Evolutionary conservation across 306 rosid species (phyloP).

Genomic region (Oxytropis ochrocephala): DNA sequence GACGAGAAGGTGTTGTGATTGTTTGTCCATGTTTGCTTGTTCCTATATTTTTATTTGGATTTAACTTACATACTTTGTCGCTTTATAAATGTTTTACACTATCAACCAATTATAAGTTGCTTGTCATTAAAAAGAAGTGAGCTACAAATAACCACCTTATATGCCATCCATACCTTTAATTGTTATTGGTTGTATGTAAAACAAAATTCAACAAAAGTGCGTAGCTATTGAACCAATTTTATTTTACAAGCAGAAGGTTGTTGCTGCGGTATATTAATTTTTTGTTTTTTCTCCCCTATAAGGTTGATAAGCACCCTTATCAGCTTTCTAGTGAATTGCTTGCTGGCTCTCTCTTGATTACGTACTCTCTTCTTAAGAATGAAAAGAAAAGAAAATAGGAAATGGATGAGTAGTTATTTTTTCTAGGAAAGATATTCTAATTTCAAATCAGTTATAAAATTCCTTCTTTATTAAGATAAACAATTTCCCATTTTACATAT

Average conservation of each 20-base stretch:
- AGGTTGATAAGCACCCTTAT: not conserved
- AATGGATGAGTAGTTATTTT: not conserved
- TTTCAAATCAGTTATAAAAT: not conserved
- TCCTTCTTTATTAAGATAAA: not conserved
- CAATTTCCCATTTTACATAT: not conserved
- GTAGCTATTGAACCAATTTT: no score
- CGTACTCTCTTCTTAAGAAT: not conserved
- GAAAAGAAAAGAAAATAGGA: not conserved
- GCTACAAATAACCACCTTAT: no score
- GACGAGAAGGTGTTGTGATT: constrained; percentile 65
- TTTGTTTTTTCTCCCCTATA: not conserved
- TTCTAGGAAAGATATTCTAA: not conserved
- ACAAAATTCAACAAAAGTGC: no score
- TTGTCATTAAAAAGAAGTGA: no score
- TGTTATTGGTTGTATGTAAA: no score
- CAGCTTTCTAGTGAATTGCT: not conserved
- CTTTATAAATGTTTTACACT: no score
- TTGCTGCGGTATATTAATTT: not conserved
- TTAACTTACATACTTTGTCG: no score
- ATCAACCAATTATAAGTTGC: no score
- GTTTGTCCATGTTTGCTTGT: constrained; percentile 15
- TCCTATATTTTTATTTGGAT: not conserved
- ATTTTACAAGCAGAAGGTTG: not conserved
- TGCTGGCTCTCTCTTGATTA: not conserved
- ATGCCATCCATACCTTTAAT: no score